Conservation (phyloP, 2,329 filamentous ascomycete genomes). For the Diaporthe helianthi region DNA sequence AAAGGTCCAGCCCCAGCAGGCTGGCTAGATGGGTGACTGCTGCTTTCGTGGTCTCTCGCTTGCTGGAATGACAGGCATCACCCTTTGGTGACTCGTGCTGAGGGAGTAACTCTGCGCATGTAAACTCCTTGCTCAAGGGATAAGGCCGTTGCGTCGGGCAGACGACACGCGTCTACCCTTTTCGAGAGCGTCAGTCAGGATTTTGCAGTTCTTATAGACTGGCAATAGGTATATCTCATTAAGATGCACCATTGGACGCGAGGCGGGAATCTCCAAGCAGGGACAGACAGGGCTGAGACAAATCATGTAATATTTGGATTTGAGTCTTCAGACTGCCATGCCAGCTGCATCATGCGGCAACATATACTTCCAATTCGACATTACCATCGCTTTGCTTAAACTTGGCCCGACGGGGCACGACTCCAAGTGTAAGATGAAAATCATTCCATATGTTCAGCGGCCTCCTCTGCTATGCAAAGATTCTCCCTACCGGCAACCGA, state of each 20-base stretch:
- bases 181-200: not conserved
- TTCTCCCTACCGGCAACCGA: not conserved
- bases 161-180: not conserved
- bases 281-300: not conserved
- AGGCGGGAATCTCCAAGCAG: too few relatives aligned
- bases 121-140: not conserved
- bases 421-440: conserved; percentile 12
- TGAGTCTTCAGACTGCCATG: conserved; percentile 12
- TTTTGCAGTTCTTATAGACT: not conserved
- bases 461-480: not conserved
- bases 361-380: not conserved
- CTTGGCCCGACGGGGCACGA: not conserved
- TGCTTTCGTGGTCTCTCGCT: not conserved
- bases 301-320: conserved; percentile 24
- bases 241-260: not conserved
- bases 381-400: conserved; percentile 25
- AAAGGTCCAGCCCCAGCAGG: not conserved
- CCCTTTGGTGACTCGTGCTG: not conserved
- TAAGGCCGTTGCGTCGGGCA: not conserved
- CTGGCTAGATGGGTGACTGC: not conserved
- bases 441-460: conserved; percentile 4
- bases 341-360: not conserved
- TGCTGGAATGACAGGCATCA: not conserved
- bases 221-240: not conserved
- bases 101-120: not conserved